These are phyloP conservation scores for Carex scoparia DNA, from an alignment of 176 grass and related monocot genomes.

Conservation along the genomic window DNA sequence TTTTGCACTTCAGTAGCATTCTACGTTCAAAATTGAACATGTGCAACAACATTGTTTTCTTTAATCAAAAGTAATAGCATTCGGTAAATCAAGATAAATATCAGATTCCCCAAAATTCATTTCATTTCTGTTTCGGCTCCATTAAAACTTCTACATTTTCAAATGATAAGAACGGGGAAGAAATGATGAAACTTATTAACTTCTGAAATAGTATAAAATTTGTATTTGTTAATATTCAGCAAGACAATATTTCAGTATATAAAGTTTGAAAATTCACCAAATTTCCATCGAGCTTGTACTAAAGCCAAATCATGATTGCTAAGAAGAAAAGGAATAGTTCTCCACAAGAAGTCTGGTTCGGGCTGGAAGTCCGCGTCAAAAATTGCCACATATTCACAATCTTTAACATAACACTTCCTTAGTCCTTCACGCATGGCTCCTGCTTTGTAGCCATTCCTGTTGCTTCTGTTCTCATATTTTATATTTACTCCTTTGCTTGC, in stretches of 20 bases:
- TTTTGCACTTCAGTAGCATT: neutral
- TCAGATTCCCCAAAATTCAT: neutral
- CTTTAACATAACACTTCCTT: conserved; percentile 45
- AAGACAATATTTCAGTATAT: neutral
- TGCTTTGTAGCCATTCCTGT: conserved; percentile 81
- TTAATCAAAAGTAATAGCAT: neutral
- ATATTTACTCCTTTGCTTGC: conserved; percentile 52
- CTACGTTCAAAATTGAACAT: neutral
- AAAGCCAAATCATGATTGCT: conserved; percentile 46
- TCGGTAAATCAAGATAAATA: neutral
- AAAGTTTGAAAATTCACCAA: conserved; percentile 26
- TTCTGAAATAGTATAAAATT: neutral
- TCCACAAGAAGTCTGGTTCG: conserved; percentile 54
- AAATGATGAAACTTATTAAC: neutral
- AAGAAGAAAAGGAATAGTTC: conserved; percentile 43
- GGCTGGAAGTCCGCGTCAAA: conserved; percentile 93
- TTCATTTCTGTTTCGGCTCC: neutral
- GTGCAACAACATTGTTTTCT: neutral
- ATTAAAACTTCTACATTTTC: neutral
- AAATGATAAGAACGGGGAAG: neutral
- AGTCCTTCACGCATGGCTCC: conserved; percentile 85
- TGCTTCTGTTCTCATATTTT: conserved; percentile 62
- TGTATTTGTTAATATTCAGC: neutral
- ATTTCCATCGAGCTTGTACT: conserved; percentile 81
- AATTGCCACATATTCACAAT: conserved; percentile 59